These are phyloP conservation scores for Sclerotinia nivalis DNA, from an alignment of 2,329 filamentous ascomycete genomes.

Conservation along the genomic window DNA sequence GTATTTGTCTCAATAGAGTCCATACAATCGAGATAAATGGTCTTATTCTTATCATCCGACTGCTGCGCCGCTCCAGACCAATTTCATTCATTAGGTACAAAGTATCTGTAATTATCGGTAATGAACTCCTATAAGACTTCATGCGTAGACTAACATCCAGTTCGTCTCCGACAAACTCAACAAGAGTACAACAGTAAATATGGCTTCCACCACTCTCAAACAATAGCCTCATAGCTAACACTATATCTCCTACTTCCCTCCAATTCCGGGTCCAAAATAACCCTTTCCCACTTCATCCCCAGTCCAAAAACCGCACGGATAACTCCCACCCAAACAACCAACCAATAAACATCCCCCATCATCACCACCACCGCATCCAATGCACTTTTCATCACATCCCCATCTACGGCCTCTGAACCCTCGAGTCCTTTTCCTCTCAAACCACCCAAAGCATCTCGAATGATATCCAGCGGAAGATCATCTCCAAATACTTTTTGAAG, in stretches of 20 bases:
- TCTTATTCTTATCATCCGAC: too few relatives aligned
- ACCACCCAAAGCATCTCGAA: neutral
- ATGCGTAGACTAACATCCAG: neutral
- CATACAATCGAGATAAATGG: too few relatives aligned
- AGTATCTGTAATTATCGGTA: too few relatives aligned
- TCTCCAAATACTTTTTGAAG: neutral
- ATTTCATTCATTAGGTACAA: too few relatives aligned
- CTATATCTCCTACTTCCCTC: neutral
- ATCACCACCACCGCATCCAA: neutral
- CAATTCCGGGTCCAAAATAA: neutral
- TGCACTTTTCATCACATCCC: neutral
- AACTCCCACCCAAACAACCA: neutral
- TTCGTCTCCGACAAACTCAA: neutral
- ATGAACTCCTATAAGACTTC: too few relatives aligned
- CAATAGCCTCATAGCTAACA: neutral
- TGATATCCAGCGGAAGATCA: neutral
- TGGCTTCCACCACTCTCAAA: neutral
- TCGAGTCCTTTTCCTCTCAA: neutral
- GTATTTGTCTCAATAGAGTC: too few relatives aligned
- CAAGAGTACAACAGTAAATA: neutral
- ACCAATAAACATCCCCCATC: neutral
- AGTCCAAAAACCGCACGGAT: neutral
- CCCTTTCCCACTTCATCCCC: neutral
- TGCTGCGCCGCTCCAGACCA: too few relatives aligned
- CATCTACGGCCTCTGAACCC: neutral